phyloP scores from a whole-genome alignment of 768 basidiomycete genomes.

The Termitomyces sp. region DNA sequence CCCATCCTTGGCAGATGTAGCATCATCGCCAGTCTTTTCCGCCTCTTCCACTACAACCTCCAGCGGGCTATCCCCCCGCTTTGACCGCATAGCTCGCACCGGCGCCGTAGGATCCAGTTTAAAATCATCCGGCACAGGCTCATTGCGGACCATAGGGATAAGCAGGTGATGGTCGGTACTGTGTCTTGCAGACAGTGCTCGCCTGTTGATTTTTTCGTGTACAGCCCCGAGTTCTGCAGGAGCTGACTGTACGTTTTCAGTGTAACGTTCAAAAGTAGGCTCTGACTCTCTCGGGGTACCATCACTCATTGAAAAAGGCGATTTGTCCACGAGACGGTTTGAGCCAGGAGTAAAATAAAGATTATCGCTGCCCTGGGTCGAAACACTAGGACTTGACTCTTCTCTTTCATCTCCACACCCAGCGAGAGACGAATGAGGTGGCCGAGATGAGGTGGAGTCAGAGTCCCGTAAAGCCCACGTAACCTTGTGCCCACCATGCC shows the following conservation, averaged over 20 bases:
- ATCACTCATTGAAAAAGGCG: constrained; percentile 28
- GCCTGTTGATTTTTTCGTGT: constrained; percentile 22
- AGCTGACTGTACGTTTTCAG: constrained; percentile 32
- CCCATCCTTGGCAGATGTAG: constrained; percentile 10
- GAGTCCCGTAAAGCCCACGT: constrained; percentile 49
- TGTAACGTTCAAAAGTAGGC: neutral
- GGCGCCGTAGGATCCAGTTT: constrained; percentile 37
- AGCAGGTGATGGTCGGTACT: constrained; percentile 27
- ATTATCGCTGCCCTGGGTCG: neutral
- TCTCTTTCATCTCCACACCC: constrained; percentile 13
- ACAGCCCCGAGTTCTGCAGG: constrained; percentile 45
- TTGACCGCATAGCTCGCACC: constrained; percentile 25
- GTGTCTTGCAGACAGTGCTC: constrained; percentile 18
- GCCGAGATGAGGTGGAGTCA: constrained; percentile 25
- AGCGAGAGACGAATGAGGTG: constrained; percentile 18
- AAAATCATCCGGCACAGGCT: constrained; percentile 17
- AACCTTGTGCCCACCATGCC: constrained; percentile 41
- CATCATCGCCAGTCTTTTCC: constrained; percentile 9
- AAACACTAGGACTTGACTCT: constrained; percentile 6
- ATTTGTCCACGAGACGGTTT: constrained; percentile 33
- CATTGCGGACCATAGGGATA: neutral
- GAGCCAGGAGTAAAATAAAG: constrained; percentile 32
- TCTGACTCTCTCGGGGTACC: neutral
- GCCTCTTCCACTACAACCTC: constrained; percentile 21
- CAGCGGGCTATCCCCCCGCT: constrained; percentile 6